phyloP scores from a whole-genome alignment of 768 basidiomycete genomes.

The Tulasnella sp. region DNA sequence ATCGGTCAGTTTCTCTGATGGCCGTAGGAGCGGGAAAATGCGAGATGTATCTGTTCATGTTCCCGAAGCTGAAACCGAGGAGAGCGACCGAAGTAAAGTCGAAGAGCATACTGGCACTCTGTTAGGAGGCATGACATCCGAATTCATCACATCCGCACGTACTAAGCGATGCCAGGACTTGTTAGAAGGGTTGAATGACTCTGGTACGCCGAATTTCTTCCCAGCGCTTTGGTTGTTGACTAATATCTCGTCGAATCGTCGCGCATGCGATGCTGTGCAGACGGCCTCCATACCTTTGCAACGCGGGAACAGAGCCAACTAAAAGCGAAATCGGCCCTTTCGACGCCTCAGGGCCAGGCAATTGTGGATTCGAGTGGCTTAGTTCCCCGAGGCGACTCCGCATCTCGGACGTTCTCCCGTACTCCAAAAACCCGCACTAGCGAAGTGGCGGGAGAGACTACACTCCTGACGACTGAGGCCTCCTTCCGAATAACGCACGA shows the following conservation, averaged over 20 bases:
- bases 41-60: constrained; percentile 38
- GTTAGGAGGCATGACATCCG: constrained; percentile 21
- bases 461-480: constrained; percentile 82
- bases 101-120: constrained; percentile 18
- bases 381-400: constrained; percentile 24
- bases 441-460: constrained; percentile 42
- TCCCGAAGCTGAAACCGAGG: constrained; percentile 28
- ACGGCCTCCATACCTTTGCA: constrained; percentile 11
- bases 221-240: neutral
- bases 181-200: constrained; percentile 63
- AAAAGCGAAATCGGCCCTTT: neutral
- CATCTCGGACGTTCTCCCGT: constrained; percentile 35
- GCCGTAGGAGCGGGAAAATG: constrained; percentile 84
- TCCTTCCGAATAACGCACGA: constrained; percentile 95
- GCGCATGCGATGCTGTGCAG: neutral
- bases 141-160: constrained; percentile 51
- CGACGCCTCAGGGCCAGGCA: constrained; percentile 30
- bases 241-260: neutral
- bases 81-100: constrained; percentile 22
- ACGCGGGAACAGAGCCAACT: constrained; percentile 14
- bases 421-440: constrained; percentile 24
- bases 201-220: constrained; percentile 38
- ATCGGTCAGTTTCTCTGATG: constrained; percentile 96
- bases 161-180: constrained; percentile 76
- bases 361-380: neutral